Evolutionary conservation across 176 grass and related monocot genomes (phyloP).

Genomic region (Guadua angustifolia): DNA sequence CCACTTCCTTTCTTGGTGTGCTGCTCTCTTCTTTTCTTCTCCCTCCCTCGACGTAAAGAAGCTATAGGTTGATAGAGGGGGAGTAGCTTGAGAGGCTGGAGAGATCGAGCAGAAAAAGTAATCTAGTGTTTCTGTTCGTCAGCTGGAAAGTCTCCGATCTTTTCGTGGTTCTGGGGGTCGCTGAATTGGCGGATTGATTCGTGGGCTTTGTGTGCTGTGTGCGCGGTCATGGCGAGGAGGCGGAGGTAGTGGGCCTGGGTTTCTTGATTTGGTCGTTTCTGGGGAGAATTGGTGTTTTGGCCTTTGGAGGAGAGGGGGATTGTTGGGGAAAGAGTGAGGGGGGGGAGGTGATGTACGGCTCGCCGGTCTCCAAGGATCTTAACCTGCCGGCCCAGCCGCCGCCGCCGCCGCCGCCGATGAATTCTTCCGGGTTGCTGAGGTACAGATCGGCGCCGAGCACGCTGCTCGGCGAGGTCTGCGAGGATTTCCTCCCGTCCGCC

Average conservation of each 20-base stretch:
- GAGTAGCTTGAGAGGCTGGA: constrained; percentile 21
- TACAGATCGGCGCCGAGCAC: constrained; percentile 88
- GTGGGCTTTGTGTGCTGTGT: constrained; percentile 19
- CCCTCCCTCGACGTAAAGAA: constrained; percentile 41
- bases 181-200: constrained; percentile 37
- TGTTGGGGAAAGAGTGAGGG: not conserved
- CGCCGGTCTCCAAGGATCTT: constrained; percentile 84
- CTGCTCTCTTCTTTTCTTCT: constrained; percentile 14
- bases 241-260: constrained; percentile 37
- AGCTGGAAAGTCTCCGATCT: constrained; percentile 42
- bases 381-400: constrained; percentile 62
- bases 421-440: constrained; percentile 67
- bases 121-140: constrained; percentile 19
- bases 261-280: not conserved
- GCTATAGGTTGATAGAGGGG: not conserved
- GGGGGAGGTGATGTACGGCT: constrained; percentile 79
- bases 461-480: constrained; percentile 76
- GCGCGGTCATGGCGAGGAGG: constrained; percentile 57
- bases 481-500: constrained; percentile 62
- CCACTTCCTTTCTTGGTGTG: constrained; percentile 37
- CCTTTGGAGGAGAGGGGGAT: not conserved
- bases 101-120: constrained; percentile 33
- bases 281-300: constrained; percentile 38
- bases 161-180: constrained; percentile 22
- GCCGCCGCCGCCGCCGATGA: constrained; percentile 65